Evolutionary conservation across 805 yeast species (phyloP).

Genomic region (Martiniozyma abietophila): DNA sequence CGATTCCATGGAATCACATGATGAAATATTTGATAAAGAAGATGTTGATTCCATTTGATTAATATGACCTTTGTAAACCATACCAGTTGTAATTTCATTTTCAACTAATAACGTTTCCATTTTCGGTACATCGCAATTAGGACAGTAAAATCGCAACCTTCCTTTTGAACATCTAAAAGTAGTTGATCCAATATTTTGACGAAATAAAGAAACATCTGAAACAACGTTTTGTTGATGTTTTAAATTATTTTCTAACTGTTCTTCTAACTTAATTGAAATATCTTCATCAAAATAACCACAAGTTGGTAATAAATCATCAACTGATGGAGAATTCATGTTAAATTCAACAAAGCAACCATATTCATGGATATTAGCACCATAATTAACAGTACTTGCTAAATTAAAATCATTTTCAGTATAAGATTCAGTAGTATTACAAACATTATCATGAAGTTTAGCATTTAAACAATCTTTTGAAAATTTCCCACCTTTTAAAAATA

Average conservation of each 20-base stretch:
- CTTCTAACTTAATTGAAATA: conserved; percentile 7
- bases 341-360: conserved; percentile 56
- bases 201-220: conserved; percentile 16
- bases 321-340: conserved; percentile 26
- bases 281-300: conserved; percentile 21
- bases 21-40: not conserved
- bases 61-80: conserved; percentile 9
- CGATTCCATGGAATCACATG: not conserved
- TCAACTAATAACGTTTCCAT: conserved; percentile 51
- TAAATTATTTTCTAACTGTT: conserved; percentile 10
- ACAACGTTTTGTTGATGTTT: conserved; percentile 14
- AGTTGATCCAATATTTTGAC: conserved; percentile 27
- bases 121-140: conserved; percentile 53
- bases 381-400: conserved; percentile 28
- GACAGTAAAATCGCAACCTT: conserved; percentile 45
- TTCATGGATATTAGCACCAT: conserved; percentile 11
- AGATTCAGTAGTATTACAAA: conserved; percentile 15
- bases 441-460: conserved; percentile 14
- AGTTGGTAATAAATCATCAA: conserved; percentile 12
- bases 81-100: conserved; percentile 39
- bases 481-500: conserved; percentile 28
- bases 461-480: conserved; percentile 15
- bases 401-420: conserved; percentile 26
- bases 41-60: conserved; percentile 1
- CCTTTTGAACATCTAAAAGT: conserved; percentile 32